A percentile compares a stretch with the other conserved stretches of the same genome.
Evolutionary conservation across 148 eudicot genomes (phyloP).

Genomic region (Diospyros kaki): DNA sequence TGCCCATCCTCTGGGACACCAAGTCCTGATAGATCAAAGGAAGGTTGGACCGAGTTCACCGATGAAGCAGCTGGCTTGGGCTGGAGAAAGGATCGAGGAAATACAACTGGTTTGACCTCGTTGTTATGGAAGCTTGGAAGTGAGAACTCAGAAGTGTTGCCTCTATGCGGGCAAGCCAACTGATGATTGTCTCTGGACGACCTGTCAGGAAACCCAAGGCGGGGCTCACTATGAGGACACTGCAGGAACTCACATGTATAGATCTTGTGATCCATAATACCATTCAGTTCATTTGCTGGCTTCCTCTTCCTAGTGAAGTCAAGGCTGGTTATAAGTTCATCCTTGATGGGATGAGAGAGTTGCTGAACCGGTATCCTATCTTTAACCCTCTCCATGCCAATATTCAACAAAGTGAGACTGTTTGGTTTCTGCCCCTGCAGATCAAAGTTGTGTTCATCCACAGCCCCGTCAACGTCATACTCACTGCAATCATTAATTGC

Average conservation of each 20-base stretch:
- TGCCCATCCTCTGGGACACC: conserved; percentile 62
- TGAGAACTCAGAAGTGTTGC: conserved; percentile 17
- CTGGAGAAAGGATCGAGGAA: too few species aligned
- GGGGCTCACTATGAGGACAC: conserved; percentile 38
- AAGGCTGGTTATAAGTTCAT: conserved; percentile 5
- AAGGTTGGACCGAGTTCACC: too few species aligned
- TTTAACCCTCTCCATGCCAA: conserved; percentile 6
- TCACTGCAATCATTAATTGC: conserved; percentile 26
- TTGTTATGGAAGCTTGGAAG: conserved; percentile 26
- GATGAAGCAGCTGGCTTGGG: too few species aligned
- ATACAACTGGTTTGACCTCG: conserved; percentile 18
- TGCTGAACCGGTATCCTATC: conserved; percentile 10
- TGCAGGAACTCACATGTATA: conserved; percentile 32
- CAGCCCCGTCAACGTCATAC: conserved; percentile 36
- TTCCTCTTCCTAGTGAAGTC: conserved; percentile 30
- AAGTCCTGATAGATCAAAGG: not conserved
- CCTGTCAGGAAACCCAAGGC: conserved; percentile 40
- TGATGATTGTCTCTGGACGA: conserved; percentile 49
- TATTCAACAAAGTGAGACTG: not conserved
- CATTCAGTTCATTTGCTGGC: conserved; percentile 17
- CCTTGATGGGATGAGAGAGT: conserved; percentile 2
- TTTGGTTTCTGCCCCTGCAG: conserved; percentile 14
- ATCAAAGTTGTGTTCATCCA: conserved; percentile 12
- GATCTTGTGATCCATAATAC: conserved; percentile 19
- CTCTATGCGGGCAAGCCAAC: conserved; percentile 30